Evolutionary conservation across 2,329 filamentous ascomycete species (phyloP).

Genomic region (Aaosphaeria arxii): DNA sequence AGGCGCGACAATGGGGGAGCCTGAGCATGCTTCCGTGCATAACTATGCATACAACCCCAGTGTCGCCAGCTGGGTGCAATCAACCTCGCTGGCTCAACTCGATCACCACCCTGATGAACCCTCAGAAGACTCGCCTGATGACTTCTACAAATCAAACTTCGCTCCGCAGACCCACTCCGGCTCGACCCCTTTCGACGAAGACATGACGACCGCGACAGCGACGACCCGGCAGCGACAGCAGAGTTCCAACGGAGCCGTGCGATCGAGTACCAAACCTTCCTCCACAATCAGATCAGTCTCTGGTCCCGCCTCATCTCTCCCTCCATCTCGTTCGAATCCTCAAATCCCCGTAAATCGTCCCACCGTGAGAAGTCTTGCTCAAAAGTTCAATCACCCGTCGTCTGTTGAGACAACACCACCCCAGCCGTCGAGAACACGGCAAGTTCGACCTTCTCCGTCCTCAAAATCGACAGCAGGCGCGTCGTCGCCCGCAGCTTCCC

Average conservation of each 20-base stretch:
- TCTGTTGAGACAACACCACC: constrained; percentile 24
- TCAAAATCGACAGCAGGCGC: constrained; percentile 4
- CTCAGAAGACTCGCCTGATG: constrained; percentile 20
- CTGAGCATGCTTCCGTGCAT: constrained; percentile 20
- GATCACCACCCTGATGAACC: constrained; percentile 14
- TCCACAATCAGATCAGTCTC: constrained; percentile 26
- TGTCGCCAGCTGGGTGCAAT: constrained; percentile 34
- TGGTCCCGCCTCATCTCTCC: constrained; percentile 23
- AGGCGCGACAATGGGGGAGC: constrained; percentile 28
- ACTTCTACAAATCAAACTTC: constrained; percentile 28
- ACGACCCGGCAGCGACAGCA: constrained; percentile 24
- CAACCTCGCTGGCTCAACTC: constrained; percentile 26
- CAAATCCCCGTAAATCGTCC: constrained; percentile 21
- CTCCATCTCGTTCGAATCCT: constrained; percentile 15
- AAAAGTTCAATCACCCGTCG: constrained; percentile 34
- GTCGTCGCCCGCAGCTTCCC: neutral
- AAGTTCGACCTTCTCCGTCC: constrained; percentile 6
- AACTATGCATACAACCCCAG: constrained; percentile 29
- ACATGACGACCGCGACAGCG: constrained; percentile 10
- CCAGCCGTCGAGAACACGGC: constrained; percentile 9
- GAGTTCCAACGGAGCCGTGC: constrained; percentile 21
- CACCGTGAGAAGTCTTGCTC: constrained; percentile 36
- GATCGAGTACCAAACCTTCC: constrained; percentile 18
- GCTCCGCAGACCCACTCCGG: neutral
- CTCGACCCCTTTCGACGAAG: constrained; percentile 3